phyloP scores from a whole-genome alignment of 2,329 filamentous ascomycete genomes.

The Capronia americana region DNA sequence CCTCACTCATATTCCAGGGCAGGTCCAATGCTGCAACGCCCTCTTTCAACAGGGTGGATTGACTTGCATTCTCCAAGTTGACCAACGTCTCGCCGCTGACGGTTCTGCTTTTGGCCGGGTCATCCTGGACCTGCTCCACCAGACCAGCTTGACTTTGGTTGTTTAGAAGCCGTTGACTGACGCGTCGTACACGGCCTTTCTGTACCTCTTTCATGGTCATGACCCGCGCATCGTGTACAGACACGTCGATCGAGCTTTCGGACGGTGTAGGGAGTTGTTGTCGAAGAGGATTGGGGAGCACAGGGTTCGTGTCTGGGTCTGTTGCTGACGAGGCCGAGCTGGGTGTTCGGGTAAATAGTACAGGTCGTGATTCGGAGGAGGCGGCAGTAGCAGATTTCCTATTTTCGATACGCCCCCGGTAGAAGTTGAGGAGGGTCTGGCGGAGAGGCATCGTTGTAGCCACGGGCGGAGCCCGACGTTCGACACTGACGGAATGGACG shows the following conservation, averaged over 20 bases:
- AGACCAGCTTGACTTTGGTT: conserved; percentile 40
- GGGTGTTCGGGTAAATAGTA: conserved; percentile 40
- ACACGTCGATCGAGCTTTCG: conserved; percentile 42
- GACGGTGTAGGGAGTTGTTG: conserved; percentile 42
- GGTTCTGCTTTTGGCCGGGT: conserved; percentile 40
- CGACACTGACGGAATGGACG: conserved; percentile 16
- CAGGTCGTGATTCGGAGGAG: conserved; percentile 18
- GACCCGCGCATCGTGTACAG: conserved; percentile 34
- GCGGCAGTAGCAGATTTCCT: not conserved
- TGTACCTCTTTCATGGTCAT: conserved; percentile 34
- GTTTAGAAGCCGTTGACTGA: conserved; percentile 27
- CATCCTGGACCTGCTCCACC: conserved; percentile 41
- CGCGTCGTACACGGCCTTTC: conserved; percentile 37
- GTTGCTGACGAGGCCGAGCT: conserved; percentile 30
- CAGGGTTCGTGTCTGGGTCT: conserved; percentile 36
- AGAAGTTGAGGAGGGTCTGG: conserved; percentile 39
- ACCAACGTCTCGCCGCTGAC: conserved; percentile 49
- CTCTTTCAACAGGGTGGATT: conserved; percentile 47
- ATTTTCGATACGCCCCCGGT: conserved; percentile 18
- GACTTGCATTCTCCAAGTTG: conserved; percentile 48
- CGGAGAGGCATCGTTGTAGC: conserved; percentile 38
- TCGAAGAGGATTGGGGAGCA: conserved; percentile 16
- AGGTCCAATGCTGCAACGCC: conserved; percentile 52
- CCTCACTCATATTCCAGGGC: conserved; percentile 41
- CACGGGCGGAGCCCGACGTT: conserved; percentile 7